Conservation (phyloP, 805 yeast genomes). For the Deakozyma indianensis region DNA sequence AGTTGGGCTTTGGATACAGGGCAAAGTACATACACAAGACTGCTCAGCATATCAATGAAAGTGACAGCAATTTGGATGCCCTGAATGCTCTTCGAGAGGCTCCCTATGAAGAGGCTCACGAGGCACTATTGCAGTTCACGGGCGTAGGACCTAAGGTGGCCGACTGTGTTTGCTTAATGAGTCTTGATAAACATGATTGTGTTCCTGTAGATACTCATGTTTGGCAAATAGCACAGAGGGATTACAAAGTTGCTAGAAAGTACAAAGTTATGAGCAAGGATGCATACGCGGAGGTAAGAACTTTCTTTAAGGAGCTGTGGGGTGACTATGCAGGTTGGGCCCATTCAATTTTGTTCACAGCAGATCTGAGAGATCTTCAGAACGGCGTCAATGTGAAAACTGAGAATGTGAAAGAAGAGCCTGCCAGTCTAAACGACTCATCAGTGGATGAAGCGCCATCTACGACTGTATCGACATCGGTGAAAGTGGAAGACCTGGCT, state of each 20-base stretch:
- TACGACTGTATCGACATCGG: no score
- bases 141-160: constrained; percentile 99
- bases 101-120: constrained; percentile 39
- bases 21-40: constrained; percentile 80
- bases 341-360: constrained; percentile 82
- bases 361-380: constrained; percentile 59
- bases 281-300: constrained; percentile 42
- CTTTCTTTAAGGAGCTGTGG: constrained; percentile 54
- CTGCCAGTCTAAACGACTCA: no score
- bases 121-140: constrained; percentile 44
- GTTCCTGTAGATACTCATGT: constrained; percentile 97
- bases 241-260: constrained; percentile 42
- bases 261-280: constrained; percentile 34
- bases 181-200: constrained; percentile 67
- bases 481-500: no score
- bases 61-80: constrained; percentile 21
- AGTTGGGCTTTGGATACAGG: constrained; percentile 66
- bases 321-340: constrained; percentile 98
- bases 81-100: constrained; percentile 30
- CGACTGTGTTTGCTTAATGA: constrained; percentile 89
- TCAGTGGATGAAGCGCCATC: no score
- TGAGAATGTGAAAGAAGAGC: no score
- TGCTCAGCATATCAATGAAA: constrained; percentile 37
- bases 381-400: constrained; percentile 40
- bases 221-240: constrained; percentile 73